phyloP scores from a whole-genome alignment of 2,329 filamentous ascomycete genomes.

The Fusarium nelsonii region DNA sequence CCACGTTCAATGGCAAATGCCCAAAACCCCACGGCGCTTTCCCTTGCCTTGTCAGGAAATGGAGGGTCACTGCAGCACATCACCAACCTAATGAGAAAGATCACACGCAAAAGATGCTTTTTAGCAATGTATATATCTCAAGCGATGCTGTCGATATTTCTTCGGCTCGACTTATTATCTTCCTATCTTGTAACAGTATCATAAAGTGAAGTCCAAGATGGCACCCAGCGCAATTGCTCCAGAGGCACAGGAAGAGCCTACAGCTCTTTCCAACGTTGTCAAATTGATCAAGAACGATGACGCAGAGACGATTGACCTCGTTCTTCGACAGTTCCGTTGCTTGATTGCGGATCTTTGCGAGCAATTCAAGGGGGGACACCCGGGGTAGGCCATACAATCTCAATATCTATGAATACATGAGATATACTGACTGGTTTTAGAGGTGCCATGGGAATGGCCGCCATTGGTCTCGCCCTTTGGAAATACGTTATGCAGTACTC shows the following conservation, averaged over 20 bases:
- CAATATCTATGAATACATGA: neutral
- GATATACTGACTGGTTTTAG: constrained; percentile 30
- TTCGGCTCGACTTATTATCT: neutral
- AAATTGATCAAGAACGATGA: constrained; percentile 47
- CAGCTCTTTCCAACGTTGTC: constrained; percentile 36
- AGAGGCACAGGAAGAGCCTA: constrained; percentile 36
- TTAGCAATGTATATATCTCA: constrained; percentile 18
- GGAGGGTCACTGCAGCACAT: neutral
- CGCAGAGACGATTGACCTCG: constrained; percentile 56
- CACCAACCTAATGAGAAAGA: constrained; percentile 5
- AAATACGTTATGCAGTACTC: constrained; percentile 73
- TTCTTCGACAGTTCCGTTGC: constrained; percentile 70
- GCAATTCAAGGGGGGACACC: constrained; percentile 77
- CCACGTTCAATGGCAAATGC: constrained; percentile 7
- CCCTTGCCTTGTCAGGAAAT: constrained; percentile 10
- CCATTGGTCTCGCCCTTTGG: constrained; percentile 70
- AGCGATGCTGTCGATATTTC: neutral
- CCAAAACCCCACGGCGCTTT: constrained; percentile 22
- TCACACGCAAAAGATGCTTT: constrained; percentile 23
- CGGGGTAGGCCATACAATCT: constrained; percentile 62
- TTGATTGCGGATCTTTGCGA: constrained; percentile 77
- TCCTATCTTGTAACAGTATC: constrained; percentile 1
- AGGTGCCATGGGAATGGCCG: constrained; percentile 70
- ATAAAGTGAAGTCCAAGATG: constrained; percentile 27
- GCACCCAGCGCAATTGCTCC: constrained; percentile 43